Evolutionary conservation across 2,329 filamentous ascomycete species (phyloP).

Genomic region (Hypocreales sp.): DNA sequence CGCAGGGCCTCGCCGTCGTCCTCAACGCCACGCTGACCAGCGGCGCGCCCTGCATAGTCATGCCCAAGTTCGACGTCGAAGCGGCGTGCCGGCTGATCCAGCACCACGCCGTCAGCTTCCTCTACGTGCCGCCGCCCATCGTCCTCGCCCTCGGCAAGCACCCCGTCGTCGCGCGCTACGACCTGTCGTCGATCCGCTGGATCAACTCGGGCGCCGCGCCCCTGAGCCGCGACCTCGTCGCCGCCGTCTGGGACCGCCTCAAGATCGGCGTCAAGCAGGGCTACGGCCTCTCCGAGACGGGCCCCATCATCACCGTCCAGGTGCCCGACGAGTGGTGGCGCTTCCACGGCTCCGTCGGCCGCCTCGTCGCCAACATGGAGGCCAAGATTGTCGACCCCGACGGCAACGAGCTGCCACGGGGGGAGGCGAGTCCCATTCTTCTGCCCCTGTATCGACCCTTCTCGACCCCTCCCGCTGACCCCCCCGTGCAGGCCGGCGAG

Average conservation of each 20-base stretch:
- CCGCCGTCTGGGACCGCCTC: conserved; percentile 58
- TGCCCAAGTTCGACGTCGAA: conserved; percentile 64
- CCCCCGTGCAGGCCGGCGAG: conserved; percentile 46
- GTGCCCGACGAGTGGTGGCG: conserved; percentile 61
- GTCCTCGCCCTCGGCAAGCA: conserved; percentile 68
- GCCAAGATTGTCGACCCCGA: conserved; percentile 64
- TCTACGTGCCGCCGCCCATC: conserved; percentile 74
- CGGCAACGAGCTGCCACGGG: conserved; percentile 38
- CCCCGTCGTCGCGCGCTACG: conserved; percentile 63
- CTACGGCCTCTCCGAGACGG: conserved; percentile 80
- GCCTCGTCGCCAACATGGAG: conserved; percentile 61
- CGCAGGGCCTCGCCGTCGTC: conserved; percentile 16
- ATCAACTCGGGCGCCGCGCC: conserved; percentile 82
- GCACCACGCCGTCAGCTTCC: conserved; percentile 57
- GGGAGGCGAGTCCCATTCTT: conserved; percentile 14
- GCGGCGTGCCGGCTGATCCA: conserved; percentile 66
- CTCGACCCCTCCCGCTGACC: too few species aligned
- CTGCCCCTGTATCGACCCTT: too few species aligned
- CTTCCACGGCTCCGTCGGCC: conserved; percentile 64
- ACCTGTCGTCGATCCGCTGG: conserved; percentile 65
- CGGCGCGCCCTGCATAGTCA: conserved; percentile 57
- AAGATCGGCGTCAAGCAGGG: conserved; percentile 78
- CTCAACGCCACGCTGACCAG: conserved; percentile 25
- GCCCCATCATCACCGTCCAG: conserved; percentile 63
- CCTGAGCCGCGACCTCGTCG: conserved; percentile 64